phyloP scores from a whole-genome alignment of 441 rosid species.

The Pelargonium citronellum region DNA sequence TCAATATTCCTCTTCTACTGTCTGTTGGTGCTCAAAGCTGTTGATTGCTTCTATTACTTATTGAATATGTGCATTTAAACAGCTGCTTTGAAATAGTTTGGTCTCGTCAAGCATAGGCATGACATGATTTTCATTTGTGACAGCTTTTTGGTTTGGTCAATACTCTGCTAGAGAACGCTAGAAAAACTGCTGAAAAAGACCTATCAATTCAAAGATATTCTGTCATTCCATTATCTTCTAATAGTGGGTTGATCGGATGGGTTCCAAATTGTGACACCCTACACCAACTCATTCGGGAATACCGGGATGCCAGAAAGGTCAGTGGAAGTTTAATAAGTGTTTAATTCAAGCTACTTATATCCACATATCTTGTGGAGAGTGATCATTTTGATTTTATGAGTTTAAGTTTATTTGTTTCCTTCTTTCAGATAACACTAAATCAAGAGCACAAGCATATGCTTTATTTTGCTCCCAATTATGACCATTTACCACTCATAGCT shows the following conservation, averaged over 20 bases:
- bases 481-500: conserved; percentile 84
- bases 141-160: conserved; percentile 99
- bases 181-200: conserved; percentile 91
- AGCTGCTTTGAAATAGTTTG: not conserved
- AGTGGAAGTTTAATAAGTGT: conserved; percentile 18
- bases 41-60: conserved; percentile 8
- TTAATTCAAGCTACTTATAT: conserved; percentile 16
- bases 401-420: not conserved
- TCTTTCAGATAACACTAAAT: conserved; percentile 72
- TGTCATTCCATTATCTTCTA: conserved; percentile 95
- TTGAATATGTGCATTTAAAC: not conserved
- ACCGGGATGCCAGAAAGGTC: conserved; percentile 98
- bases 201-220: conserved; percentile 78
- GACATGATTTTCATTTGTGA: conserved; percentile 16
- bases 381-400: not conserved
- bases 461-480: conserved; percentile 91
- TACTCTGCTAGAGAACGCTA: conserved; percentile 82
- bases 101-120: not conserved
- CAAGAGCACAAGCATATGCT: conserved; percentile 92
- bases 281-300: conserved; percentile 88
- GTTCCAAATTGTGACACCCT: conserved; percentile 97
- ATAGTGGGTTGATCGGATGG: conserved; percentile 96
- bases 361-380: not conserved
- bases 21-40: not conserved
- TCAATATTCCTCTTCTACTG: conserved; percentile 2